These are phyloP conservation scores for Yamadazyma olivae DNA, from an alignment of 805 yeast species.

Conservation along the genomic window DNA sequence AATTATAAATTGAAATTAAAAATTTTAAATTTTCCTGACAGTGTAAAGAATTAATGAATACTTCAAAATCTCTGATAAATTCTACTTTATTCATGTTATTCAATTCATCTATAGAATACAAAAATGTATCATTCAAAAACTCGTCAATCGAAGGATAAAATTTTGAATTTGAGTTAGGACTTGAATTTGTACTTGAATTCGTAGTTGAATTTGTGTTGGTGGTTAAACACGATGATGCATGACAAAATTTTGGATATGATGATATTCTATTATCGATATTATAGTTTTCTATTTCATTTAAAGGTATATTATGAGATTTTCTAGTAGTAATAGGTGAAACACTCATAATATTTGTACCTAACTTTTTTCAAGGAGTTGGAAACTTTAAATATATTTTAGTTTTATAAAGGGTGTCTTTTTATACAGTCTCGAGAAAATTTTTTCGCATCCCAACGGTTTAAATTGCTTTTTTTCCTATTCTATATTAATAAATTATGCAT, in stretches of 20 bases:
- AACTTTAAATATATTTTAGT: no score
- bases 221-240: no score
- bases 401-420: no score
- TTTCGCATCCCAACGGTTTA: neutral
- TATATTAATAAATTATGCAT: no score
- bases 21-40: constrained; percentile 46
- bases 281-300: no score
- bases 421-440: neutral
- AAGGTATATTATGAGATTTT: neutral
- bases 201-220: neutral
- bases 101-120: constrained; percentile 18
- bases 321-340: neutral
- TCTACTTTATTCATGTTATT: constrained; percentile 13
- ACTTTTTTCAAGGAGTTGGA: no score
- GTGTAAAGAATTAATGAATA: constrained; percentile 35
- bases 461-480: neutral
- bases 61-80: constrained; percentile 26
- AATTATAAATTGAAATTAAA: constrained; percentile 42
- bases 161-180: neutral
- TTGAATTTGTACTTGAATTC: neutral
- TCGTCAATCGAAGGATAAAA: constrained; percentile 19
- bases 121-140: constrained; percentile 31
- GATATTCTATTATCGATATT: no score
- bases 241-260: no score
- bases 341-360: neutral